Evolutionary conservation across 768 basidiomycete genomes (phyloP), one percentile per base, ranked within the genome.

Genomic region (Rhodotorula sphaerocarpa): DNA sequence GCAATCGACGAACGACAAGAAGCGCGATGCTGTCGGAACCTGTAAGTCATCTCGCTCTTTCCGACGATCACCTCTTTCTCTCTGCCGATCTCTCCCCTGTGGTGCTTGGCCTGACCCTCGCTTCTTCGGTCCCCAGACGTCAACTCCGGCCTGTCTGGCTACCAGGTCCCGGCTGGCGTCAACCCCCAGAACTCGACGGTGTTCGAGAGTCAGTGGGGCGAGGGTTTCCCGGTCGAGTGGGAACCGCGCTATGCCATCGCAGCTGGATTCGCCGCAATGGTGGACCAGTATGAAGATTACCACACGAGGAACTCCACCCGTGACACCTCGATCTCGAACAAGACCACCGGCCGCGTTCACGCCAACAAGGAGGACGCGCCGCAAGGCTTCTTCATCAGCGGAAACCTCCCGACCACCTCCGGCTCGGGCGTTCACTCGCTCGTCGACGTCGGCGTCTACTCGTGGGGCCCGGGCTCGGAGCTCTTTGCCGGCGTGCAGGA

Each of bases 181-280:
- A 39, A 55, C 47, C 60, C 59, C 67, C 41, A 70, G 44, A 75
- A 74, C 70, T 56, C 72, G 42, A 70, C 72, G n/a, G 60, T 69
- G 34, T 69, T 76, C 55, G 25, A n/a, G 23, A 65, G 71, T 7
- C 55, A 65, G 23, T 65, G 74, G 25, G 74, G 74, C 10, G 30
- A 55, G 16, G 71, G 73, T 33, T 76, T 75, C 72, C 76, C 76
- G 21, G 76, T 75, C 46, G 69, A 72, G n/a, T 78, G 77, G 76
- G 70, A 72, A 42, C 76, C 76, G n/a, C 67, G 77, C 50, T 77
- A 75, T 66, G 72, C 74, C 43, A 72, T 74, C 39, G 75, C 74
- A 18, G 69, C 65, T 47, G 74, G 51, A 23, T 58, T 67, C 27
- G 56, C 51, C 25, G 59, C 65, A 7, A 46, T 64, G 46, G 73